phyloP scores from a whole-genome alignment of 73 alveolate genomes.

The Tetrahymena thermophila region DNA sequence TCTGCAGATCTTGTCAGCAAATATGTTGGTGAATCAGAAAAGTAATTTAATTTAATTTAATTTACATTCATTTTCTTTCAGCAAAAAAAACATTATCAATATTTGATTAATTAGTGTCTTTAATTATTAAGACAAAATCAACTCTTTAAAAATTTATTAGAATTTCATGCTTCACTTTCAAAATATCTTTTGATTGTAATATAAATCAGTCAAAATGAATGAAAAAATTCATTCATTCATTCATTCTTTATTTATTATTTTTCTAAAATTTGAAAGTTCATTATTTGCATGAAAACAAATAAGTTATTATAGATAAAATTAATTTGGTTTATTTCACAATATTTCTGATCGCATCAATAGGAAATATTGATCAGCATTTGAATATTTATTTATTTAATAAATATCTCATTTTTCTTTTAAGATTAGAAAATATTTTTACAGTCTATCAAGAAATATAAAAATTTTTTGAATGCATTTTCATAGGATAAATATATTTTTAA shows the following conservation, averaged over 20 bases:
- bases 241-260: too few species aligned
- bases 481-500: too few species aligned
- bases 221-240: background rate
- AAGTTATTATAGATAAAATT: too few species aligned
- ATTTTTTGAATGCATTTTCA: too few species aligned
- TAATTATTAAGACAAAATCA: background rate
- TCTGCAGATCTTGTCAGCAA: constrained; percentile 77
- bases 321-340: too few species aligned
- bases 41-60: background rate
- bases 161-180: background rate
- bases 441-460: too few species aligned
- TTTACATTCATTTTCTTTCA: background rate
- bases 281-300: too few species aligned
- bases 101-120: background rate
- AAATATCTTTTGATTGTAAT: background rate
- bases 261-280: background rate
- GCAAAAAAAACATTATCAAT: too few species aligned
- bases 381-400: too few species aligned
- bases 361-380: background rate
- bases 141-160: background rate
- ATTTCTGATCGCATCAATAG: background rate
- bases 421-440: too few species aligned
- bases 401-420: background rate
- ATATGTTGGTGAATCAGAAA: constrained; percentile 91
- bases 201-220: background rate